Percentiles rank a stretch among this genome's conserved stretches.
These are phyloP conservation scores for Lyophyllum decastes DNA, from an alignment of 768 basidiomycete genomes.

Conservation along the genomic window DNA sequence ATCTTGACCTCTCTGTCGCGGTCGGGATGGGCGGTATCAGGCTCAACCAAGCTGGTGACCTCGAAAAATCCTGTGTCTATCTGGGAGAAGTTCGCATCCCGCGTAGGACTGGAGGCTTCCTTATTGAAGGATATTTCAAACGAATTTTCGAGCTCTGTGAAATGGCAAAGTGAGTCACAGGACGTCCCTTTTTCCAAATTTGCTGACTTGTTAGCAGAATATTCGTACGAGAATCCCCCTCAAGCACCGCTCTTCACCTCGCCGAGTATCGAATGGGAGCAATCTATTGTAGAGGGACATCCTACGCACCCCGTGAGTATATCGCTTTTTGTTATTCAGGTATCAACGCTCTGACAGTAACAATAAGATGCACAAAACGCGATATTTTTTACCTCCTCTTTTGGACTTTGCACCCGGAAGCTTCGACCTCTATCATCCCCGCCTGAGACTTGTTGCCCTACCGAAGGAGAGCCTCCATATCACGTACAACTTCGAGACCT, in stretches of 20 bases:
- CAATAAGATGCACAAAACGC: conserved; percentile 59
- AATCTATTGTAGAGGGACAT: conserved; percentile 62
- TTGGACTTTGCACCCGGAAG: conserved; percentile 43
- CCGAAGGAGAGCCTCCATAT: conserved; percentile 44
- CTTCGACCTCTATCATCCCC: conserved; percentile 51
- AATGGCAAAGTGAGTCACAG: conserved; percentile 50
- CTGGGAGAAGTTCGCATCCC: conserved; percentile 44
- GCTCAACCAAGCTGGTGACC: conserved; percentile 21
- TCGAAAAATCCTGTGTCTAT: conserved; percentile 38
- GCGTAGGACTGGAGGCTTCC: conserved; percentile 32
- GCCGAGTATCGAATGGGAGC: conserved; percentile 59
- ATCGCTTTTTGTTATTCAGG: background rate
- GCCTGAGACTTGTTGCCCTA: conserved; percentile 47
- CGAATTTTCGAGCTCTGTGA: conserved; percentile 50
- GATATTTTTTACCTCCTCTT: conserved; percentile 52
- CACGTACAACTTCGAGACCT: conserved; percentile 51
- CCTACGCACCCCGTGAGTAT: conserved; percentile 55
- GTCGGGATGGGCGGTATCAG: conserved; percentile 28
- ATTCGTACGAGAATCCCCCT: conserved; percentile 53
- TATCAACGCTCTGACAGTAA: background rate
- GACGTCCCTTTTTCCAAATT: too few relatives aligned
- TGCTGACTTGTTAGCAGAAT: conserved; percentile 24
- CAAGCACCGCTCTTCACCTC: conserved; percentile 43
- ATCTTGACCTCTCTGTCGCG: conserved; percentile 26
- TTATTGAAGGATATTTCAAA: conserved; percentile 42